Evolutionary conservation across 305 asterid genomes (phyloP), one percentile per base, ranked within the genome.

Genomic region (Fraxinus nigra): DNA sequence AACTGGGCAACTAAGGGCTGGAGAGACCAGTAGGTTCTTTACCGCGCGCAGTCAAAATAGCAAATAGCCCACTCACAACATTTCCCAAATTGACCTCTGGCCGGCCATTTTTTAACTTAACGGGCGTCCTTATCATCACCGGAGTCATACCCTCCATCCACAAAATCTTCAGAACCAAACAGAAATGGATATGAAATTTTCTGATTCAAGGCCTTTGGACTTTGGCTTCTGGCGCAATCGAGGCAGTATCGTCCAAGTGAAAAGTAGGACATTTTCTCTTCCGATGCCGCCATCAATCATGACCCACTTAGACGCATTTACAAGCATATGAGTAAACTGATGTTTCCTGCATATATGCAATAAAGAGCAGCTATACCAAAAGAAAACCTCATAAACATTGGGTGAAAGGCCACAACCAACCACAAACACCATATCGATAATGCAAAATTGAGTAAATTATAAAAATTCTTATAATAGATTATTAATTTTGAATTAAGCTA

Each of bases 21-120:
- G 33, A 32, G 33, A 32, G 33, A 32, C 33, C 33, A 32, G 33
- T 32, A 32, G 72, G 63, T 54, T 78, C 85, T 87, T 91, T 95
- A 85, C 88, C 94, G 30, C 86, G 85, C 20, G 97, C 97, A 14
- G 93, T 93, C 80, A 95, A 80, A 35, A 95, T 95, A 33, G 97
- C 90, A 84, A 88, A 76, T 59, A 95, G 83, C 75, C 99, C 99
- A 87, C 90, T 85, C 91, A 95, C 65, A 18, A 90, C 89, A 51
- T 87, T 95, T 86, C 73, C 91, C 88, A 95, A 86, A 84, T 95
- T 95, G 88, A 95, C 97, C 88, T 95, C 95, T 51, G 97, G 40
- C 40, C 8, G 40, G 40, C 40, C 90, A 84, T 84, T 86, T 76
- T 81, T 87, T 24, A 83, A 84, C 34, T 85, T 32, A 82, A 40